Percentiles rank a stretch among this genome's conserved stretches.
These are phyloP conservation scores for Chalaropsis thielavioides DNA, from an alignment of 2,329 filamentous ascomycete genomes.

Conservation along the genomic window DNA sequence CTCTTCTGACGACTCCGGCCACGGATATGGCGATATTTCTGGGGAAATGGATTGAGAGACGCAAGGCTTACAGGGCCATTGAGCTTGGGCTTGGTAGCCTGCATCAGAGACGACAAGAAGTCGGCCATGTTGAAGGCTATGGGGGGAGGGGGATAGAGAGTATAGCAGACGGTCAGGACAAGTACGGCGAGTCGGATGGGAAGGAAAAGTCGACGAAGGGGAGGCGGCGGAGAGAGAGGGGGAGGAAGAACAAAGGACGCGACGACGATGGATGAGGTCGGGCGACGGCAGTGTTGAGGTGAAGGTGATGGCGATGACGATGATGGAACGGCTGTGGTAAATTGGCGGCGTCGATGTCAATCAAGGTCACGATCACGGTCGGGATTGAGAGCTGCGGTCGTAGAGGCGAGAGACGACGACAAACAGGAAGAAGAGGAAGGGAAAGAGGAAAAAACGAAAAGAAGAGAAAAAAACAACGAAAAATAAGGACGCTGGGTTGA, in stretches of 20 bases:
- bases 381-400: neutral
- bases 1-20: slow-evolving; percentile 29
- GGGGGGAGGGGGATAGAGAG: neutral
- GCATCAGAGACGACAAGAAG: slow-evolving; percentile 26
- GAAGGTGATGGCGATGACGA: neutral
- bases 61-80: slow-evolving; percentile 30
- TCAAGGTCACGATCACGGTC: neutral
- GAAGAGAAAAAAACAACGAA: neutral
- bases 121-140: slow-evolving; percentile 24
- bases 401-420: neutral
- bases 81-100: slow-evolving; percentile 29
- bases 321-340: neutral
- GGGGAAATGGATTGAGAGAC: slow-evolving; percentile 30
- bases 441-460: neutral
- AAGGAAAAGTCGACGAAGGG: neutral
- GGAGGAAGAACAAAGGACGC: neutral
- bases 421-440: neutral
- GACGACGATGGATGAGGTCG: neutral
- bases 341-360: neutral
- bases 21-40: slow-evolving; percentile 28
- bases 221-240: neutral
- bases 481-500: slow-evolving; percentile 9
- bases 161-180: neutral
- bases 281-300: neutral
- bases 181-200: neutral